Evolutionary conservation across 2,329 filamentous ascomycete genomes (phyloP), one percentile per base, ranked within the genome.

Genomic region (Colletotrichum truncatum): DNA sequence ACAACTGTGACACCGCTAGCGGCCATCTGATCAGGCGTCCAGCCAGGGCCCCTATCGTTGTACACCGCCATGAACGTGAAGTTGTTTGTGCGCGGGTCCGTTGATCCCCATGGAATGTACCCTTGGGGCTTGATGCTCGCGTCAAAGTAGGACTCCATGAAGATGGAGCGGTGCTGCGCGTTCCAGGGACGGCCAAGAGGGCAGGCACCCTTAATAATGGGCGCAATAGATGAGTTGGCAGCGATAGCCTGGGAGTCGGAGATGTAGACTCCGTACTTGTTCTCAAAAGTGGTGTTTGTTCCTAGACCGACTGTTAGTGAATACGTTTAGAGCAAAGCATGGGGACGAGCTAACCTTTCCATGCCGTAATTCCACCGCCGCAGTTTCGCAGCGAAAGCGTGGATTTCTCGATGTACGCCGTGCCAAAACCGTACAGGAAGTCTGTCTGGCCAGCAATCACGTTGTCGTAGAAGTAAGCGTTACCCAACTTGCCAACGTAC

Each of bases 341-440:
- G 4, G 21, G 32, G 10, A 12, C 9, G 26, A 34, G 14, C 30
- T 16, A 45, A 61, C 86, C 88, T 71, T 91, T 91, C 89, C 89
- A 91, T 0, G 89, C 89, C 0, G 87, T 90, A 57, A 92, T 87
- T 10, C 89, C 89, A 14, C 89, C 89, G 4, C 88, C 87, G 68
- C 89, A 92, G 69, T 77, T 80, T 9, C 89, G 84, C 11, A 91
- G 80, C 0, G 80, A 77, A 2, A 92, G 75, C 0, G 79, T 77
- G 2, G 84, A 87, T 4, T 81, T 78, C 59, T 87, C 81, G 39
- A 91, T 80, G 81, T 85, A 91, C 4, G 85, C 81, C 0, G 89
- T 91, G 25, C 89, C 89, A 71, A 91, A 91, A 8, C 88, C 89
- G 71, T 91, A 91, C 18, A 91, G 77, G 76, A 91, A 91, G 70